Conservation (phyloP, 441 rosid genomes). For the California macrophylla region DNA sequence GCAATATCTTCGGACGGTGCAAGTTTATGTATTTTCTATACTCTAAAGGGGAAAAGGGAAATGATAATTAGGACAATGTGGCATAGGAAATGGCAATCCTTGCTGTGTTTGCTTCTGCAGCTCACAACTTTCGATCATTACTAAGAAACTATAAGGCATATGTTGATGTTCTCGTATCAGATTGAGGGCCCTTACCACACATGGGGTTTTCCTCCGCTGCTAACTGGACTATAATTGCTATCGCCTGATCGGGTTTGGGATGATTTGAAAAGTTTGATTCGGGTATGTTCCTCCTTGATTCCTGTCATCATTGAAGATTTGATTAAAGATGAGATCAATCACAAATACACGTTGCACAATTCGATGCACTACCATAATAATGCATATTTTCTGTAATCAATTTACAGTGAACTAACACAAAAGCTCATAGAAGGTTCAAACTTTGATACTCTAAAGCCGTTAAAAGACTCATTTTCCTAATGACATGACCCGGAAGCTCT, state of each 20-base stretch:
- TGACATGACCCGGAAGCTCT: too few relatives aligned
- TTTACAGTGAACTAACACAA: background rate
- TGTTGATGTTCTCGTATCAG: slow-evolving; percentile 17
- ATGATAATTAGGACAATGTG: slow-evolving; percentile 27
- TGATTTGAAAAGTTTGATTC: slow-evolving; percentile 15
- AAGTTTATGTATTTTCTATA: background rate
- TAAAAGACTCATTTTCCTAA: background rate
- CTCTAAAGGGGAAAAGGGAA: slow-evolving; percentile 17
- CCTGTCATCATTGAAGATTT: slow-evolving; percentile 29
- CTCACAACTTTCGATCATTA: slow-evolving; percentile 39
- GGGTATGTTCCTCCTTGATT: slow-evolving; percentile 17
- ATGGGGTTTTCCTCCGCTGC: slow-evolving; percentile 32
- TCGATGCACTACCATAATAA: background rate
- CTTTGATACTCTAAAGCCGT: background rate
- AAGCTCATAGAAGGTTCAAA: background rate
- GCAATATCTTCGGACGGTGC: slow-evolving; percentile 19
- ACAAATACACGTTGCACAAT: background rate
- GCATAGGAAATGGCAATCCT: slow-evolving; percentile 30
- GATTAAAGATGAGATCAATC: background rate
- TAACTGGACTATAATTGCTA: slow-evolving; percentile 33
- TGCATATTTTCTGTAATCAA: background rate
- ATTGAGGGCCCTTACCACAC: slow-evolving; percentile 39
- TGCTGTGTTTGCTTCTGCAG: slow-evolving; percentile 55
- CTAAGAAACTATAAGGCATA: slow-evolving; percentile 13
- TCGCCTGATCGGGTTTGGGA: slow-evolving; percentile 19